phyloP scores from a whole-genome alignment of 1,139 yeast genomes.

The Pichia sp. region DNA sequence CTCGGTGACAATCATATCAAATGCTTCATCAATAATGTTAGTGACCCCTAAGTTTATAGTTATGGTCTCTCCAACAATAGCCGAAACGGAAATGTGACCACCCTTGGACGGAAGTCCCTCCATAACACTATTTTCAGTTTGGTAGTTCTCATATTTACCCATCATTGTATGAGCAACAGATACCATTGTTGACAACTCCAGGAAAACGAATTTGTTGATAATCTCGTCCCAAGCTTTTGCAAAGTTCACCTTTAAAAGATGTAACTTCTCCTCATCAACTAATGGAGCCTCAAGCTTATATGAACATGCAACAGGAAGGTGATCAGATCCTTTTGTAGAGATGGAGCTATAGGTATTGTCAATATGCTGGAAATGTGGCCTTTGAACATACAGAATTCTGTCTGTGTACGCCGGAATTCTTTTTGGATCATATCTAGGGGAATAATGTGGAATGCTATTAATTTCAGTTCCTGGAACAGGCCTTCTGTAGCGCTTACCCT shows the following conservation, averaged over 20 bases:
- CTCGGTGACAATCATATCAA: constrained; percentile 9
- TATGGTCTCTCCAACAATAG: constrained; percentile 14
- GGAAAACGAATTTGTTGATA: constrained; percentile 16
- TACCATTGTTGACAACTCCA: constrained; percentile 9
- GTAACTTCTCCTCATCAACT: constrained; percentile 33
- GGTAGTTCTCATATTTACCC: background rate
- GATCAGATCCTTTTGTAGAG: constrained; percentile 53
- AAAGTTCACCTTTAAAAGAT: constrained; percentile 12
- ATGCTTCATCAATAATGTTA: constrained; percentile 11
- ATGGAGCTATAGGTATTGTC: constrained; percentile 35
- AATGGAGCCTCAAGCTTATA: constrained; percentile 41
- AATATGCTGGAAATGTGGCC: constrained; percentile 28
- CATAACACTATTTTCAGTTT: background rate
- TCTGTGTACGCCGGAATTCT: constrained; percentile 82
- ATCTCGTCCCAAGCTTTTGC: constrained; percentile 16
- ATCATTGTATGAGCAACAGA: constrained; percentile 2
- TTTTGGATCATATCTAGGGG: constrained; percentile 41
- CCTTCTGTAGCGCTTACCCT: constrained; percentile 17
- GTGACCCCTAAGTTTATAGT: constrained; percentile 3
- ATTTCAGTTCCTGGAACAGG: too few relatives aligned
- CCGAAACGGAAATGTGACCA: constrained; percentile 3
- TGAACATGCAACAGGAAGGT: constrained; percentile 60
- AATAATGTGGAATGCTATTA: background rate
- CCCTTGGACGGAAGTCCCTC: constrained; percentile 4
- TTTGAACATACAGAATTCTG: constrained; percentile 43